Evolutionary conservation across 169 alveolate genomes (phyloP), one percentile per base, ranked within the genome.

Genomic region (Plasmodium gaboni): DNA sequence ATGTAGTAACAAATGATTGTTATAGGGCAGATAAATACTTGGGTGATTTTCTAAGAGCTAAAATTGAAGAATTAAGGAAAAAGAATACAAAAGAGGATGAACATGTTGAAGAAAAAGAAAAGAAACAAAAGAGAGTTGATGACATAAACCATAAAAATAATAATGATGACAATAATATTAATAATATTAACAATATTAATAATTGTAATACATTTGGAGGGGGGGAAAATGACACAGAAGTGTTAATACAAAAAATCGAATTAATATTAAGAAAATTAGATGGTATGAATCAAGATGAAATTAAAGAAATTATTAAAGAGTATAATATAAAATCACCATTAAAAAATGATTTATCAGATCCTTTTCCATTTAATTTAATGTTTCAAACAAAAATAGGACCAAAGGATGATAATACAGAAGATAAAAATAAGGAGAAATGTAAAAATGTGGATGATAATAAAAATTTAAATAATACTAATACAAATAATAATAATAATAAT

Each of bases 301-400:
- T 98, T 38, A 95, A 94, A 60, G 96, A 71, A n/a, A 64, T 93
- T 19, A 92, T 98, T 24, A 93, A 93, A 71, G 93, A 96, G 87
- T 90, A 96, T 71, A 63, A 95, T 28, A 95, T 98, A 28, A 93
- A 89, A 55, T 94, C 99, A 1, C 99, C 99, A 0, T 96, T 90
- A 67, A 97, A 98, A n/a, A 96, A 96, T 65, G 97, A 97, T 46
- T 95, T 98, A 85, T 95, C 99, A 2, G 96, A 96, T 55, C 99
- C 99, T 15, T 92, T 92, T 63, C 99, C 99, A 46, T 98, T 98
- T 92, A 98, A 98, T 92, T 94, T 99, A 42, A 98, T 99, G 99
- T 98, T 99, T 73, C 96, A 94, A 69, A 97, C 99, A 32, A 92
- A 93, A 73, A 96, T 98, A 15, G 99, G 99, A 0, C 99, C 99